Percentiles rank a stretch among this genome's conserved stretches.
Evolutionary conservation across 768 basidiomycete species (phyloP).

Genomic region (Naganishia vishniacii): DNA sequence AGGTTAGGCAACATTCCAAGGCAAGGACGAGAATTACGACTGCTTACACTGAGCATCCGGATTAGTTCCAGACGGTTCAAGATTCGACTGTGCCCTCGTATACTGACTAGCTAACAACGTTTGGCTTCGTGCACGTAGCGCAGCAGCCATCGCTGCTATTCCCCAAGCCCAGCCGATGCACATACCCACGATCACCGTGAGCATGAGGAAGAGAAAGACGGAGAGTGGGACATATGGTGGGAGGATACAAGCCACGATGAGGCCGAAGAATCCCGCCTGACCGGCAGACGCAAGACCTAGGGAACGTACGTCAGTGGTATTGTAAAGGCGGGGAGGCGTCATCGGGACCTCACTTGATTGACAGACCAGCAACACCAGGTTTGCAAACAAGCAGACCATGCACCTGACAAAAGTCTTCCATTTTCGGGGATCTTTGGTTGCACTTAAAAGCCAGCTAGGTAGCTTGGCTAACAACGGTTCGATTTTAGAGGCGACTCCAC

Average conservation of each 20-base stretch:
- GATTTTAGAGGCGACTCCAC: background rate
- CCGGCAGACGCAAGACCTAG: constrained; percentile 36
- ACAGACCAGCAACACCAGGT: constrained; percentile 39
- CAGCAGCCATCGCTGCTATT: constrained; percentile 56
- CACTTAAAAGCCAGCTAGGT: background rate
- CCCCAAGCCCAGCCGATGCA: constrained; percentile 58
- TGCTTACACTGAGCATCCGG: constrained; percentile 40
- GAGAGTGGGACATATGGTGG: constrained; percentile 56
- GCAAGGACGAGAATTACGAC: constrained; percentile 5
- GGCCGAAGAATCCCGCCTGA: constrained; percentile 53
- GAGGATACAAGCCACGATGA: constrained; percentile 47
- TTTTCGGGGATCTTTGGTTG: constrained; percentile 30
- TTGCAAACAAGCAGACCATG: constrained; percentile 38
- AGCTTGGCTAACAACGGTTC: constrained; percentile 2
- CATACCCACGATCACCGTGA: constrained; percentile 55
- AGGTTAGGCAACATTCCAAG: background rate
- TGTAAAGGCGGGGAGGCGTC: background rate
- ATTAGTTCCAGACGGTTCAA: constrained; percentile 33
- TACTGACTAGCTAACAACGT: constrained; percentile 15
- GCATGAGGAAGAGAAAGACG: constrained; percentile 53
- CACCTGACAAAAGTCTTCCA: constrained; percentile 47
- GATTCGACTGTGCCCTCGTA: constrained; percentile 7
- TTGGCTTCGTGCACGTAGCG: constrained; percentile 47
- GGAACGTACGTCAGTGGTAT: background rate
- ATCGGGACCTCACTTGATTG: constrained; percentile 32